A percentile compares a stretch with the other conserved stretches of the same genome.
Evolutionary conservation across 148 eudicot genomes (phyloP).

Genomic region (Camellia granthamiana): DNA sequence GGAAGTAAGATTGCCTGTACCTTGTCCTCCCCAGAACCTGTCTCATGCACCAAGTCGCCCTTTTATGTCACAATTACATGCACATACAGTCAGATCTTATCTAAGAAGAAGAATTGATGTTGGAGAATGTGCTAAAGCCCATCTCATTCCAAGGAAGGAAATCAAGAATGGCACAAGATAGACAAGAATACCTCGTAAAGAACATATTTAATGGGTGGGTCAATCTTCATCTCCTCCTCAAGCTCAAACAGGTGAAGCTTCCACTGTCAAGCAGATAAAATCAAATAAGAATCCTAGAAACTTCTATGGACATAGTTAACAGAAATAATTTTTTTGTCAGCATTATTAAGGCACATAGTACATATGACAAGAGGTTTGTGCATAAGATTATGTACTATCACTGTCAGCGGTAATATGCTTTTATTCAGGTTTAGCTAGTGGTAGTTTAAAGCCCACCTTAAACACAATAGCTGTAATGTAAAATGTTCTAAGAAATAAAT

Average conservation of each 20-base stretch:
- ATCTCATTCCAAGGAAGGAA: background rate
- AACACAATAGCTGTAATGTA: background rate
- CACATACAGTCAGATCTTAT: background rate
- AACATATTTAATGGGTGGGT: constrained; percentile 67
- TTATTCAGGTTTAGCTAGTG: background rate
- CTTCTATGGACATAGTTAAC: background rate
- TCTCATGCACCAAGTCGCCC: no score
- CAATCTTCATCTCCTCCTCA: constrained; percentile 82
- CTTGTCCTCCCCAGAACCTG: no score
- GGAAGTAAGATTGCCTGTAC: no score
- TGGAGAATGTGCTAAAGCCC: background rate
- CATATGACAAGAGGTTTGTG: no score
- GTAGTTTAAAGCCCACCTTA: constrained; percentile 7
- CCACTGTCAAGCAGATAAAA: constrained; percentile 53
- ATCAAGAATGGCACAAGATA: background rate
- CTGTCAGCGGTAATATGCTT: background rate
- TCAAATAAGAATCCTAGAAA: background rate
- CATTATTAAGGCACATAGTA: no score
- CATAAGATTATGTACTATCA: constrained; percentile 1
- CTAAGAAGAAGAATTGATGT: background rate
- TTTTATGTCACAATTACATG: background rate
- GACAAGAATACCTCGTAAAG: constrained; percentile 63
- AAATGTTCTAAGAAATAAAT: background rate
- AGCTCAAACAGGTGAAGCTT: constrained; percentile 96
- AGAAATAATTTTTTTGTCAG: no score